Evolutionary conservation across 2,329 filamentous ascomycete species (phyloP).

Genomic region (Magnaporthales sp.): DNA sequence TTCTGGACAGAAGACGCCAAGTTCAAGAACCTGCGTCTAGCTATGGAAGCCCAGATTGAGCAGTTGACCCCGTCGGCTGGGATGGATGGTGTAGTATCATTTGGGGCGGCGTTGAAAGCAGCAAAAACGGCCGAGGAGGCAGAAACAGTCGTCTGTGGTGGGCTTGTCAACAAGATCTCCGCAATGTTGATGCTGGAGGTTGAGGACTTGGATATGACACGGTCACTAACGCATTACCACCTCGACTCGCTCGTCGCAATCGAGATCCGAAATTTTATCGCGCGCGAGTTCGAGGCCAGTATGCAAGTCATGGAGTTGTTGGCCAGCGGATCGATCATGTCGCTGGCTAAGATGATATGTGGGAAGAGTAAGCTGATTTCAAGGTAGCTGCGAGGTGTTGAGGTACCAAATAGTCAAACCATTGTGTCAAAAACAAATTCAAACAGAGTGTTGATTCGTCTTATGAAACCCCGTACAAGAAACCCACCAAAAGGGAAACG

Average conservation of each 20-base stretch:
- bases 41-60: constrained; percentile 25
- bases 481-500: too few relatives aligned
- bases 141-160: constrained; percentile 31
- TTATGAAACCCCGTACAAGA: too few relatives aligned
- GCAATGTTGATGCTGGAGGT: constrained; percentile 37
- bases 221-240: constrained; percentile 29
- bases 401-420: background rate
- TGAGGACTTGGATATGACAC: constrained; percentile 38
- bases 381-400: background rate
- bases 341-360: constrained; percentile 11
- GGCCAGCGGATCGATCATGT: constrained; percentile 32
- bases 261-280: constrained; percentile 41
- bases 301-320: constrained; percentile 46
- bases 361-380: constrained; percentile 24
- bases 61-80: constrained; percentile 16
- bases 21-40: constrained; percentile 36
- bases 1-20: constrained; percentile 46
- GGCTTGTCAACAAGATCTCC: constrained; percentile 37
- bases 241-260: constrained; percentile 41
- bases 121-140: constrained; percentile 33
- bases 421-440: too few relatives aligned
- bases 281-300: constrained; percentile 37
- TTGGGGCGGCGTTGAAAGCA: constrained; percentile 28
- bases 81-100: constrained; percentile 25
- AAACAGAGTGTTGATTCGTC: too few relatives aligned